Percentiles rank a stretch among this genome's conserved stretches.
Conservation (phyloP, 2,329 filamentous ascomycete species). For the Neurospora crassa region DNA sequence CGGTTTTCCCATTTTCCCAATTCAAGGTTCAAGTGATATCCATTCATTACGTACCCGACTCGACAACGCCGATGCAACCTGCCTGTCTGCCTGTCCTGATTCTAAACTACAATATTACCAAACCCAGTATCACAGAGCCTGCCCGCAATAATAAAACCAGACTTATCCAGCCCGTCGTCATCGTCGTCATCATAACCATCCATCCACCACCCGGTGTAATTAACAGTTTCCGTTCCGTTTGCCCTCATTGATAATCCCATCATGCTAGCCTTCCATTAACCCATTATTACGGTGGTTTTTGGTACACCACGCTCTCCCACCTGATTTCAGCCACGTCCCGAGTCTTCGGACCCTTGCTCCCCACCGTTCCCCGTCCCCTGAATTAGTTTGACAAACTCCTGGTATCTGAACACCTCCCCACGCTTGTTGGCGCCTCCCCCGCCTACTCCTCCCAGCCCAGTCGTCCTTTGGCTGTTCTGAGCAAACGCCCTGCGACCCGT, state of each 20-base stretch:
- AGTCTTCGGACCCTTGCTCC: conserved; percentile 20
- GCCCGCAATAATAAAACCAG: neutral
- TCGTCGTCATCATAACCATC: neutral
- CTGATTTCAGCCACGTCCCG: conserved; percentile 13
- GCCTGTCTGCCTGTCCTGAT: neutral
- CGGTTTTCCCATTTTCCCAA: neutral
- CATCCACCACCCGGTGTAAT: neutral
- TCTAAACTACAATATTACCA: neutral
- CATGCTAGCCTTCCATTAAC: neutral
- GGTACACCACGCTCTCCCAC: neutral
- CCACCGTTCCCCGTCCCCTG: conserved; percentile 36
- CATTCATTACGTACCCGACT: neutral
- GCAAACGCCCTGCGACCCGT: conserved; percentile 75
- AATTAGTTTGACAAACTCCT: conserved; percentile 75
- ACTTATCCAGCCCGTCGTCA: neutral
- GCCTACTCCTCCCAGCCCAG: neutral
- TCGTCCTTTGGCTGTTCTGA: conserved; percentile 35
- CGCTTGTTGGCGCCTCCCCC: conserved; percentile 48
- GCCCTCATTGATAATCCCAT: neutral
- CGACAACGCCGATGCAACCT: neutral
- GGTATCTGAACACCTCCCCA: conserved; percentile 87
- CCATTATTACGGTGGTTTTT: neutral
- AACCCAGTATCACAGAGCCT: neutral
- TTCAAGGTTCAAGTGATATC: neutral
- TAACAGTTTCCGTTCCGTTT: neutral